These are phyloP conservation scores for Pestalotiopsis sp. DNA, from an alignment of 2,329 filamentous ascomycete species.

Conservation along the genomic window DNA sequence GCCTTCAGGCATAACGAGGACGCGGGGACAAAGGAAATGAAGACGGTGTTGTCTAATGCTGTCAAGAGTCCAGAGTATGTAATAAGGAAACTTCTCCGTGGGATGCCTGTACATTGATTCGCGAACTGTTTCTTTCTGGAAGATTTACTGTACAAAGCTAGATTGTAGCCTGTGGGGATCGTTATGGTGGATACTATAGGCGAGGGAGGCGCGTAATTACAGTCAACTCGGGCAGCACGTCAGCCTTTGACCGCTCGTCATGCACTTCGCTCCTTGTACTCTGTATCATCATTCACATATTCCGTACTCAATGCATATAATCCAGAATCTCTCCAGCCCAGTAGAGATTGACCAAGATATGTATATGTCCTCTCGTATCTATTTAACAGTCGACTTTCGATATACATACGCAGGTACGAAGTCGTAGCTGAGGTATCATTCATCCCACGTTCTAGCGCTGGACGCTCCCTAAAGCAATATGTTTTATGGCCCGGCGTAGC, in stretches of 20 bases:
- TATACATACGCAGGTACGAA: background rate
- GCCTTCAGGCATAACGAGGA: no score
- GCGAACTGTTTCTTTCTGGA: background rate
- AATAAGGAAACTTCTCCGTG: background rate
- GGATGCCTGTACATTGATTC: background rate
- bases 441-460: background rate
- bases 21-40: background rate
- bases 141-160: background rate
- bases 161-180: background rate
- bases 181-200: background rate
- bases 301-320: background rate
- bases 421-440: background rate
- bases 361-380: background rate
- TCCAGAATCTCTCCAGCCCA: background rate
- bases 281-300: background rate
- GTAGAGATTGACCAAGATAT: background rate
- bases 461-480: background rate
- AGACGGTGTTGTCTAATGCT: background rate
- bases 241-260: background rate
- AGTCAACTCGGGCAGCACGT: background rate
- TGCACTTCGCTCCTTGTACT: background rate
- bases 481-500: background rate
- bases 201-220: background rate
- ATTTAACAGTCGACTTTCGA: background rate
- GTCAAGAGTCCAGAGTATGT: background rate